Evolutionary conservation across 2,329 filamentous ascomycete genomes (phyloP), one percentile per base, ranked within the genome.

Genomic region (Macrophomina phaseolina): DNA sequence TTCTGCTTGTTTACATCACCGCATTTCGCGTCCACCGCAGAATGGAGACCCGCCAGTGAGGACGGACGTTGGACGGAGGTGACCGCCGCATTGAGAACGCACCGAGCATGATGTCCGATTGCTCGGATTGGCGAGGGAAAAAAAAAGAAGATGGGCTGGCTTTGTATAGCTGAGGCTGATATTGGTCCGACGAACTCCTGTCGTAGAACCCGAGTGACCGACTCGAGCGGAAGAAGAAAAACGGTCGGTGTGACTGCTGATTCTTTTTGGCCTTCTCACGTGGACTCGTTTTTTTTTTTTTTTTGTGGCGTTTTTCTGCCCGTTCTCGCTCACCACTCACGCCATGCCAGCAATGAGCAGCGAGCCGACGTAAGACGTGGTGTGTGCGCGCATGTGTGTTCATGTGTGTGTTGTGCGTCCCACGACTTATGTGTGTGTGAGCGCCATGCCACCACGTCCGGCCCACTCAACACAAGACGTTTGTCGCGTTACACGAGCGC

Each of bases 91-190:
- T 58, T 14, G 53, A 58, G 52, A 23, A 18, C n/a, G 42, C 6
- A 14, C 11, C 16, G 51, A 36, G 51, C 14, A 32, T 14, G 52
- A 12, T 4, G 7, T 38, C 34, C 42, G 42, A 14, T 45, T 14
- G 9, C 42, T 45, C 42, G 4, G 42, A 23, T 23, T 23, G 4
- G 42, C 12, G 8, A 52, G 14, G 28, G 2, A 18, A 14, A 30
- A 34, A 32, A 8, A 30, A 14, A 18, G 49, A 28, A n/a, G 53
- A 38, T 58, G 40, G 16, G 18, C 23, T 23, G 30, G 32, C 58
- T 62, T 62, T 62, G 58, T 62, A 62, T 62, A 62, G 58, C 58
- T 38, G 45, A 62, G 32, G 58, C 40, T 42, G 58, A 62, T 62
- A 62, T 49, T 62, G 58, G 45, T 45, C 58, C 32, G n/a, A 23